Conservation (phyloP, 2,329 filamentous ascomycete genomes). For the Colletotrichum navitas region DNA sequence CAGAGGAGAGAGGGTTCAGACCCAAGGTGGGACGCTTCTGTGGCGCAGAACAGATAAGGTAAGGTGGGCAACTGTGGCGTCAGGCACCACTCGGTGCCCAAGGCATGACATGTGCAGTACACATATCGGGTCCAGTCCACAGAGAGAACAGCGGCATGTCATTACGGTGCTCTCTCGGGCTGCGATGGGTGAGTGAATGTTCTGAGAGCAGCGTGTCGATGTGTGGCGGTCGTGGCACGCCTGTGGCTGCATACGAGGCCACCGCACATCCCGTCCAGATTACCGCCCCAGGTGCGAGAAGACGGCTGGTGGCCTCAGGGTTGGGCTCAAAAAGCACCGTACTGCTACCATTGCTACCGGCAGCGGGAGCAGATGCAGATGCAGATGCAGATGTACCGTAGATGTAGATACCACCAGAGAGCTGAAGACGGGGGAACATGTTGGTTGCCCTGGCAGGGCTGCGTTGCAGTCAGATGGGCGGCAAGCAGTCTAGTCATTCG, state of each 20-base stretch:
- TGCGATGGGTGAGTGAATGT: conserved; percentile 26
- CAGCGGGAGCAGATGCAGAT: neutral
- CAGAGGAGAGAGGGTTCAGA: conserved; percentile 20
- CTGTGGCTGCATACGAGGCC: neutral
- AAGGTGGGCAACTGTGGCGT: conserved; percentile 9
- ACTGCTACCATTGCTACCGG: neutral
- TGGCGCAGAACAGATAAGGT: neutral
- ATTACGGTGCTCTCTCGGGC: neutral
- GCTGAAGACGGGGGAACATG: conserved; percentile 6
- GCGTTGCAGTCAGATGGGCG: neutral
- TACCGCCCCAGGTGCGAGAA: neutral
- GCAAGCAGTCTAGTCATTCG: neutral
- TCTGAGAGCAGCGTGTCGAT: neutral
- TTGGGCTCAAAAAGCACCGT: no score
- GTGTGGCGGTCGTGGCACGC: neutral
- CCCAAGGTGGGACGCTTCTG: conserved; percentile 15
- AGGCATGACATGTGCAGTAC: neutral
- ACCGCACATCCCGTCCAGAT: neutral
- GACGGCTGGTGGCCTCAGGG: neutral
- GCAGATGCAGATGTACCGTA: neutral
- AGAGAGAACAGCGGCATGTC: conserved; percentile 13
- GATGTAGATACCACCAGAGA: neutral
- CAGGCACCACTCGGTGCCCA: conserved; percentile 13
- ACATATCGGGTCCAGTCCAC: neutral
- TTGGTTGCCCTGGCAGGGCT: conserved; percentile 1